Conservation (phyloP, 1,284 basidiomycete species). For the Trametes polyzona region DNA sequence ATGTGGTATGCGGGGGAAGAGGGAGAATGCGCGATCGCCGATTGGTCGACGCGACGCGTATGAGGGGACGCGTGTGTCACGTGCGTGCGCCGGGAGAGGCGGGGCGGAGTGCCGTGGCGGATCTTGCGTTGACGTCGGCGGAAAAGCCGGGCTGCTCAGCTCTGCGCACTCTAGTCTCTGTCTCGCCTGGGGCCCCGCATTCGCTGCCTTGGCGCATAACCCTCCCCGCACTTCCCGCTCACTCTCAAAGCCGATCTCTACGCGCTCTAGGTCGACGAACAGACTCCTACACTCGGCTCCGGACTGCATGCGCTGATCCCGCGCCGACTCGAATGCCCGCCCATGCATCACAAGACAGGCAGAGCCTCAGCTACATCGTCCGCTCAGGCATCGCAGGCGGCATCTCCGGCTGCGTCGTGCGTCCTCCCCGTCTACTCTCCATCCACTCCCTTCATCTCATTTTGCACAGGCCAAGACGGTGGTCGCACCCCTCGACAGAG, state of each 20-base stretch:
- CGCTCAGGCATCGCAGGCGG: slow-evolving; percentile 91
- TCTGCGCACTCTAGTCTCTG: not conserved
- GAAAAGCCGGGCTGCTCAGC: too few relatives aligned
- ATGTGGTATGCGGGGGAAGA: not conserved
- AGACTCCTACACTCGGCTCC: not conserved
- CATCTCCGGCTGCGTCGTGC: slow-evolving; percentile 89
- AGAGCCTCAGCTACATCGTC: slow-evolving; percentile 75
- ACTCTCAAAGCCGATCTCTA: not conserved
- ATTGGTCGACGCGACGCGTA: slow-evolving; percentile 9
- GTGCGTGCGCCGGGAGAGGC: not conserved
- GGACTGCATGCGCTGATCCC: slow-evolving; percentile 14
- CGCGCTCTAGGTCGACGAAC: not conserved
- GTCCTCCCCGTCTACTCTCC: slow-evolving; percentile 37
- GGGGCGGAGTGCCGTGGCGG: not conserved
- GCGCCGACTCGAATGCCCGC: slow-evolving; percentile 57
- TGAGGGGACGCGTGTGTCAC: slow-evolving; percentile 5
- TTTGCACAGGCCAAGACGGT: slow-evolving; percentile 86
- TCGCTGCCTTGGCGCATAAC: slow-evolving; percentile 1
- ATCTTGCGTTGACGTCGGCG: not conserved
- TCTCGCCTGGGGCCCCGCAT: slow-evolving; percentile 11
- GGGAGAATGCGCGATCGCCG: not conserved
- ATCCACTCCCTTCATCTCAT: not conserved
- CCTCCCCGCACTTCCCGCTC: not conserved
- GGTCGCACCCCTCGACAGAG: slow-evolving; percentile 95
- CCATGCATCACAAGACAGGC: slow-evolving; percentile 58